Evolutionary conservation across 805 yeast species (phyloP).

Genomic region (Saccharomycopsis sp.): DNA sequence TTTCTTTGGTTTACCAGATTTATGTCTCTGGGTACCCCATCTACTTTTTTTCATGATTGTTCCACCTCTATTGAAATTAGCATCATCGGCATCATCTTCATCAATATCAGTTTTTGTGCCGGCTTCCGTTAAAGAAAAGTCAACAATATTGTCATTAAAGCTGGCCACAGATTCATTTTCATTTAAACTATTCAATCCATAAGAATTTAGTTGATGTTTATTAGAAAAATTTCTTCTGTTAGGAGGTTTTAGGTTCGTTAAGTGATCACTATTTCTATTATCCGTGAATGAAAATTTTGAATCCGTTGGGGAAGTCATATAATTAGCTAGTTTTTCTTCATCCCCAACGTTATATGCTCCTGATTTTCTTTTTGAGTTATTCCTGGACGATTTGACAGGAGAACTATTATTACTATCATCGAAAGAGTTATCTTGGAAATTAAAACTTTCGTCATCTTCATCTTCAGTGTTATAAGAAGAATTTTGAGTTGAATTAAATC

Average conservation of each 20-base stretch:
- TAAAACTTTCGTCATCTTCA: slow-evolving; percentile 7
- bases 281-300: not conserved
- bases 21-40: slow-evolving; percentile 85
- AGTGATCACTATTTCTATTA: not conserved
- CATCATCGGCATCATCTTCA: slow-evolving; percentile 21
- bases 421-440: slow-evolving; percentile 1
- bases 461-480: slow-evolving; percentile 8
- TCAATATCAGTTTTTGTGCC: slow-evolving; percentile 15
- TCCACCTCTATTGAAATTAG: slow-evolving; percentile 28
- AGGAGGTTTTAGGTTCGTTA: not conserved
- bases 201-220: not conserved
- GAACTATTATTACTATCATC: not conserved
- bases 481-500: not conserved
- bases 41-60: slow-evolving; percentile 64
- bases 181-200: slow-evolving; percentile 3
- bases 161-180: slow-evolving; percentile 11
- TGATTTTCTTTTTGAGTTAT: not conserved
- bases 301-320: not conserved
- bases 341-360: not conserved
- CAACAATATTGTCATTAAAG: slow-evolving; percentile 1
- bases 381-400: too few species aligned
- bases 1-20: slow-evolving; percentile 56
- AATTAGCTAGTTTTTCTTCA: not conserved
- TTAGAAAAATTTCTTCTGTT: not conserved
- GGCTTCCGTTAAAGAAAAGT: slow-evolving; percentile 10